Evolutionary conservation across 495 filamentous ascomycete species (phyloP).

Genomic region (Poronia punctata): DNA sequence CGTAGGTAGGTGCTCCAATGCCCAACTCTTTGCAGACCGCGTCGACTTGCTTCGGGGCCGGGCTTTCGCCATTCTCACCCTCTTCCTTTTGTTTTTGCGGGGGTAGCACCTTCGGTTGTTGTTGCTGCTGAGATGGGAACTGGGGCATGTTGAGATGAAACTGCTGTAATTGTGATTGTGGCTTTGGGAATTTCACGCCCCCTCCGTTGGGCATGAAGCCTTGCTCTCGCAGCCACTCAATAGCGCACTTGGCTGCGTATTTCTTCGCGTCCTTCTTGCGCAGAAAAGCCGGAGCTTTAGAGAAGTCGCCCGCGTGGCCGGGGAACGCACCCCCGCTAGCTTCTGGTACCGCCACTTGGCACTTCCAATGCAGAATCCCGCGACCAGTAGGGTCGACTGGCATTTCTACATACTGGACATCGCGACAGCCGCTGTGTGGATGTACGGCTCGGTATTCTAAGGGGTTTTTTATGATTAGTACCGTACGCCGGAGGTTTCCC

Average conservation of each 20-base stretch:
- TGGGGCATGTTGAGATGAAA: neutral
- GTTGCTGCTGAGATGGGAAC: constrained; percentile 8
- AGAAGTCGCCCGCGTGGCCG: constrained; percentile 12
- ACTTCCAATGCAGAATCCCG: constrained; percentile 14
- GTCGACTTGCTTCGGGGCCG: neutral
- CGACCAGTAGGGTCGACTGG: constrained; percentile 6
- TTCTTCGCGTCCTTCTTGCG: constrained; percentile 39
- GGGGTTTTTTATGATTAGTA: constrained; percentile 8
- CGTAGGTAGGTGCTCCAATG: neutral
- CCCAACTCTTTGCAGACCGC: neutral
- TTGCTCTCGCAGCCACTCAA: constrained; percentile 29
- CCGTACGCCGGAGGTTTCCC: too few relatives aligned
- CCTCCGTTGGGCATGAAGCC: constrained; percentile 15
- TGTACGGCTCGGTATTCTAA: constrained; percentile 17
- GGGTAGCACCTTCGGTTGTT: constrained; percentile 10
- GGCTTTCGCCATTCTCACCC: neutral
- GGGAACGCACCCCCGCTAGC: constrained; percentile 22
- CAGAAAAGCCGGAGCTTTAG: constrained; percentile 20
- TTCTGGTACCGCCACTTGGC: constrained; percentile 9
- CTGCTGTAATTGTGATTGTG: neutral
- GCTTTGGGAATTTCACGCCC: constrained; percentile 11
- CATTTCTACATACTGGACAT: constrained; percentile 4
- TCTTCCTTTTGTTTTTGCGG: neutral
- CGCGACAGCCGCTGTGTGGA: constrained; percentile 7
- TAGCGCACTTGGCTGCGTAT: constrained; percentile 38